Evolutionary conservation across 805 yeast genomes (phyloP).

Genomic region (Danielia oregonensis): DNA sequence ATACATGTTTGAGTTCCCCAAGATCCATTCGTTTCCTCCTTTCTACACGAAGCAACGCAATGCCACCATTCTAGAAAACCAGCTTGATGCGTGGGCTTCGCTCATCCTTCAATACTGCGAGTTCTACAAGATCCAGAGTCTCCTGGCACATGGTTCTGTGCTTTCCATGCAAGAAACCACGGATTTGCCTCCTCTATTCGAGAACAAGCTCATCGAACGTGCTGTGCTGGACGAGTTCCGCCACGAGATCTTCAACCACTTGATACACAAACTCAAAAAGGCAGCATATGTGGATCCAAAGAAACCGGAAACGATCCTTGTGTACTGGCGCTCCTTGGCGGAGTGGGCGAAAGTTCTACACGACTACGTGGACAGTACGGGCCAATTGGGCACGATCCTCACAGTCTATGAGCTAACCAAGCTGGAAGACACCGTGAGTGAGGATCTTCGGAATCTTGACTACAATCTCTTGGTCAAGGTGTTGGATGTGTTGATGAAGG

Average conservation of each 20-base stretch:
- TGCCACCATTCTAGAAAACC: constrained; percentile 70
- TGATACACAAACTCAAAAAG: constrained; percentile 49
- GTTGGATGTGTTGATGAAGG: constrained; percentile 54
- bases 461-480: constrained; percentile 49
- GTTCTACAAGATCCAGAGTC: constrained; percentile 38
- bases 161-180: constrained; percentile 22
- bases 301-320: constrained; percentile 52
- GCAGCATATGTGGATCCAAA: constrained; percentile 54
- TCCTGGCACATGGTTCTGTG: constrained; percentile 27
- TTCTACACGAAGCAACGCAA: constrained; percentile 89
- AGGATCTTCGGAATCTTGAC: constrained; percentile 65
- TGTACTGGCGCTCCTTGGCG: constrained; percentile 55
- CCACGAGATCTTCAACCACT: constrained; percentile 49
- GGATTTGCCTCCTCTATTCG: constrained; percentile 41
- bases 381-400: constrained; percentile 71
- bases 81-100: constrained; percentile 72
- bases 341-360: constrained; percentile 38
- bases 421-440: constrained; percentile 45
- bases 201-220: constrained; percentile 50
- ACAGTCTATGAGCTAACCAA: constrained; percentile 78
- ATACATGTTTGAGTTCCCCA: constrained; percentile 40
- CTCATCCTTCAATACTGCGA: constrained; percentile 62
- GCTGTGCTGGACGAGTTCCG: constrained; percentile 52
- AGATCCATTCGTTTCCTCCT: constrained; percentile 71
- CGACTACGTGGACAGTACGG: constrained; percentile 55